Conservation (phyloP, 768 basidiomycete species). For the Lentinus brumalis region DNA sequence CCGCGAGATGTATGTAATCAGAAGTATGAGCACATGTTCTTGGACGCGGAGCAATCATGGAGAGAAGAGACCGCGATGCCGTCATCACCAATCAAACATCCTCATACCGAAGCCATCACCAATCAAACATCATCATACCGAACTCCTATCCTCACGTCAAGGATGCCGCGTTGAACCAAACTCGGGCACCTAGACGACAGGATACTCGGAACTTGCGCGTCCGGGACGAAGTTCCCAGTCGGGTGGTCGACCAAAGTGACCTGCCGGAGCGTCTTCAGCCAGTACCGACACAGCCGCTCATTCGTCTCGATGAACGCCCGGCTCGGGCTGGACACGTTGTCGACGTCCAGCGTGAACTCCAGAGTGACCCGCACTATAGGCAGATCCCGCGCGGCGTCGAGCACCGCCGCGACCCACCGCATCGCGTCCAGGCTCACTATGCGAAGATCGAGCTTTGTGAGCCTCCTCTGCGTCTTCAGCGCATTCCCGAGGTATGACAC, state of each 20-base stretch:
- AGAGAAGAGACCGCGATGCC: no score
- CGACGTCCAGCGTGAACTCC: not conserved
- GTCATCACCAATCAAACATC: no score
- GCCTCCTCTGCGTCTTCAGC: not conserved
- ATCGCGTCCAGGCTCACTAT: not conserved
- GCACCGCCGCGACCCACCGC: not conserved
- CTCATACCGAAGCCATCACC: no score
- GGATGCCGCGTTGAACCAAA: not conserved
- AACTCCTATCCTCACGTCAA: not conserved
- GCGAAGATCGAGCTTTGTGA: not conserved
- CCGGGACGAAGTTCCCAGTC: not conserved
- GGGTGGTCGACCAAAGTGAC: constrained; percentile 5
- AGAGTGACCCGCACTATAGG: not conserved
- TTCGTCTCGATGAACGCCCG: not conserved
- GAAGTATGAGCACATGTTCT: no score
- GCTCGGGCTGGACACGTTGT: not conserved
- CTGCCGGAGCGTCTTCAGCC: not conserved
- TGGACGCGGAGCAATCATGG: no score
- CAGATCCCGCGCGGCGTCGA: not conserved
- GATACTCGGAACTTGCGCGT: not conserved
- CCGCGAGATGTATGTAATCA: no score
- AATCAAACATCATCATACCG: not conserved
- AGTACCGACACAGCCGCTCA: not conserved
- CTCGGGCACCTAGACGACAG: not conserved
- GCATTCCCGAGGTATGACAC: not conserved